Evolutionary conservation across 768 basidiomycete genomes (phyloP), one percentile per base, ranked within the genome.

Genomic region (Amanita rubescens): DNA sequence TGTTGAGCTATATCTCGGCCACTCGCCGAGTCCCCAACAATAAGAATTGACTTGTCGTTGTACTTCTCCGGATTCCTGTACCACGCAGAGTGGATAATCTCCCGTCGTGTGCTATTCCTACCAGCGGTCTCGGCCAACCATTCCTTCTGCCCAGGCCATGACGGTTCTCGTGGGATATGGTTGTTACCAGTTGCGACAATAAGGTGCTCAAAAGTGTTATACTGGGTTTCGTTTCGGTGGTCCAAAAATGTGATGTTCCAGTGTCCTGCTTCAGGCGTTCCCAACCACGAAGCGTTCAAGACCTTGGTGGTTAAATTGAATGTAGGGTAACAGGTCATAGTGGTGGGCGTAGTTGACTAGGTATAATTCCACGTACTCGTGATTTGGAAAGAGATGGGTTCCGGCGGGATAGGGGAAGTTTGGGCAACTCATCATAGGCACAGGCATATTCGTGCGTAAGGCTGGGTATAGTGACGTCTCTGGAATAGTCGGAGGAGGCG

Each of bases 401-500:
- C 69, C 67, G 0, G 74, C 75, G 0, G 72, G 75, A 51, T 76
- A 82, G 0, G 80, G 74, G 62, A 79, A 76, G 7, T 67, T 62
- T n/a, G 79, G 80, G 58, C 75, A 80, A 0, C 80, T 76, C 79
- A 82, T 82, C 8, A 70, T 72, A 1, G 81, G 81, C 3, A 76
- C 69, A 12, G 80, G 78, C 0, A 76, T 79, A 62, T 82, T 82
- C 12, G 77, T 80, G 53, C 63, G 73, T 15, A 84, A 69, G 11
- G 64, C 67, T 3, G 80, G 79, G 56, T 84, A 84, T 5, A 81
- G 57, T 0, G 79, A 77, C 0, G 78, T 78, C 60, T 78, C 73
- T 1, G 81, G 81, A 4, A 84, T 64, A 1, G 60, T 57, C 3
- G 80, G 80, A 15, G 78, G 77, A 11, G 58, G 55, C 11, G 58